phyloP scores from a whole-genome alignment of 139 green algal genomes.

The Ettlia oleoabundans region DNA sequence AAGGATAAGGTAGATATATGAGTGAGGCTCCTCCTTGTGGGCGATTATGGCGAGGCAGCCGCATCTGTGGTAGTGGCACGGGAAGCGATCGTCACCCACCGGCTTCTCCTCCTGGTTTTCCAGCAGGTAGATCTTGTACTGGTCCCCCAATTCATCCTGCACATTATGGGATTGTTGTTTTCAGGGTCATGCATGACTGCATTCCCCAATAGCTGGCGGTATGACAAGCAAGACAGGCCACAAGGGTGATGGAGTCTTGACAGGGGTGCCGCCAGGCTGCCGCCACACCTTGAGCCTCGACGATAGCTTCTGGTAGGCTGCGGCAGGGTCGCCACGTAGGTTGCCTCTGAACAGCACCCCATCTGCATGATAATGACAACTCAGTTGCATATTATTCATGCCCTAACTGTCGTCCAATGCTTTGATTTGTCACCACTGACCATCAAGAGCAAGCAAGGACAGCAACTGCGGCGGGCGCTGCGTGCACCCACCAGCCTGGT shows the following conservation, averaged over 20 bases:
- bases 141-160: constrained; percentile 60
- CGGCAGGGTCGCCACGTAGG: constrained; percentile 66
- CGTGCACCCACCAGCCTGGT: constrained; percentile 37
- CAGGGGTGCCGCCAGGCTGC: constrained; percentile 19
- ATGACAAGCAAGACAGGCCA: no score
- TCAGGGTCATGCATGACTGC: no score
- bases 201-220: no score
- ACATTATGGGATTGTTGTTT: no score
- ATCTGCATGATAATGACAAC: no score
- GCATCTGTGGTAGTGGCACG: neutral
- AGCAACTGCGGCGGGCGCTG: no score
- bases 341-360: constrained; percentile 91
- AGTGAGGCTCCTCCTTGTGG: no score
- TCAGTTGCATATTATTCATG: no score
- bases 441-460: neutral
- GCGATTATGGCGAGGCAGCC: neutral
- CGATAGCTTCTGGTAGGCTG: constrained; percentile 66
- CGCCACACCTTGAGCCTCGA: constrained; percentile 57
- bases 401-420: no score
- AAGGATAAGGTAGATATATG: no score
- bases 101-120: constrained; percentile 77
- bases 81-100: constrained; percentile 51
- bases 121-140: constrained; percentile 78
- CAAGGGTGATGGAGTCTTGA: neutral
- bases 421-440: no score